Evolutionary conservation across 2,329 filamentous ascomycete species (phyloP).

Genomic region (Calonectria hawksworthii): DNA sequence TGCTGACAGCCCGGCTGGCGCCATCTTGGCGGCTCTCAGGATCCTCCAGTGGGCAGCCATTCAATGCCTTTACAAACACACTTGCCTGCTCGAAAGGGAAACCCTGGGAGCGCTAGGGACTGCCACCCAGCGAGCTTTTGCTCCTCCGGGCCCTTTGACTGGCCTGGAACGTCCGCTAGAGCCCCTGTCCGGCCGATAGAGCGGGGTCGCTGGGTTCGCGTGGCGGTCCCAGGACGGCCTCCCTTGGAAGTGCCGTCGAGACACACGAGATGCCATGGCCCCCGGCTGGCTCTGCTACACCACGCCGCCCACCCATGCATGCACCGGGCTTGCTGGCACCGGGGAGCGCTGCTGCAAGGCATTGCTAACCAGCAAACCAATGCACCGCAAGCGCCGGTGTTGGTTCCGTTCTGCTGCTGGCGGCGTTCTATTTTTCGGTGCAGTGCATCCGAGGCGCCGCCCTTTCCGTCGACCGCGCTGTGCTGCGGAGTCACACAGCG

Average conservation of each 20-base stretch:
- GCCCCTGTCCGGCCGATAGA: conserved; percentile 8
- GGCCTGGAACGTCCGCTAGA: neutral
- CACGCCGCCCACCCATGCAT: neutral
- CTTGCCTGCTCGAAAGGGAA: conserved; percentile 13
- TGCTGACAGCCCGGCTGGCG: neutral
- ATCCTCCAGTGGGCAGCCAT: conserved; percentile 10
- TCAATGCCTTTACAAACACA: conserved; percentile 16
- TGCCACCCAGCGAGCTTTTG: neutral
- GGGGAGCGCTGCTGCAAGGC: conserved; percentile 9
- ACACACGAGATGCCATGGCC: conserved; percentile 14
- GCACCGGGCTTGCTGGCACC: neutral
- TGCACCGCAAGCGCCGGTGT: conserved; percentile 16
- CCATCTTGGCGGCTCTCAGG: conserved; percentile 16
- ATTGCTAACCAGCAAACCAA: conserved; percentile 26
- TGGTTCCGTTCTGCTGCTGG: conserved; percentile 10
- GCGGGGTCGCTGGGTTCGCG: conserved; percentile 25
- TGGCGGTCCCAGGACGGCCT: conserved; percentile 24
- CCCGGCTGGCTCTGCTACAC: conserved; percentile 19
- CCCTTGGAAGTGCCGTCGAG: conserved; percentile 23
- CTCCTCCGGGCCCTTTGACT: conserved; percentile 2
- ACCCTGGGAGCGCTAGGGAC: conserved; percentile 17
- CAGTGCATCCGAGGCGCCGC: conserved; percentile 20
- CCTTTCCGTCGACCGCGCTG: conserved; percentile 8
- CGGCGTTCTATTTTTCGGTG: conserved; percentile 10
- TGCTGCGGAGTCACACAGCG: conserved; percentile 10